A percentile compares a stretch with the other conserved stretches of the same genome.
Evolutionary conservation across 1,139 yeast species (phyloP).

Genomic region (Pichia sp.): DNA sequence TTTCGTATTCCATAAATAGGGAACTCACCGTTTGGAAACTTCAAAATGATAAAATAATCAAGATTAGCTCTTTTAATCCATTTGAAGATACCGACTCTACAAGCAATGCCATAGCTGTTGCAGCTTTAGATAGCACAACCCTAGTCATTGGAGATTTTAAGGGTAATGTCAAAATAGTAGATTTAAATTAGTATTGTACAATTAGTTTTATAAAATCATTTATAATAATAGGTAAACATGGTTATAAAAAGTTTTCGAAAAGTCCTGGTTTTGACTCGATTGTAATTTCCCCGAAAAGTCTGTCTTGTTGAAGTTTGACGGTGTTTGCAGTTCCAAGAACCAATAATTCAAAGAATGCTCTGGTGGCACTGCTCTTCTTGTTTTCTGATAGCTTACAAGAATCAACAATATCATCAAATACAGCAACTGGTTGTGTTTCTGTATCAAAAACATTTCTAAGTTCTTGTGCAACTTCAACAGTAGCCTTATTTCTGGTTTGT

Average conservation of each 20-base stretch:
- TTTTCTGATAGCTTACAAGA: conserved; percentile 17
- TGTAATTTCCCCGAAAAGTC: conserved; percentile 58
- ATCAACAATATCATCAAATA: conserved; percentile 5
- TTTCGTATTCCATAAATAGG: conserved; percentile 20
- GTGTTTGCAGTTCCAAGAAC: conserved; percentile 82
- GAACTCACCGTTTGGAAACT: conserved; percentile 46
- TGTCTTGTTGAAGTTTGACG: conserved; percentile 57
- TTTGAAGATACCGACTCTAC: neutral
- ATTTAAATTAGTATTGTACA: conserved; percentile 4
- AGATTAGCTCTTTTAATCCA: conserved; percentile 1
- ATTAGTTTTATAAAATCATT: neutral
- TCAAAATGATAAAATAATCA: conserved; percentile 15
- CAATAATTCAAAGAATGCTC: conserved; percentile 78
- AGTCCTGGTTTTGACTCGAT: conserved; percentile 52
- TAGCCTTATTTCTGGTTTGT: conserved; percentile 39
- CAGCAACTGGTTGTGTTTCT: neutral
- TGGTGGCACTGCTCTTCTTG: conserved; percentile 45
- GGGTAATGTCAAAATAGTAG: conserved; percentile 17
- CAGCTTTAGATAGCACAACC: neutral
- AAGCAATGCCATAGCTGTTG: neutral
- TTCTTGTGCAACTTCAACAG: conserved; percentile 55
- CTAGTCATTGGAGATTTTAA: conserved; percentile 19
- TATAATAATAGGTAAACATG: neutral
- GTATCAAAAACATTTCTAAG: conserved; percentile 33
- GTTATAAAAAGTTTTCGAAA: conserved; percentile 35